Evolutionary conservation across 1,284 basidiomycete genomes (phyloP).

Genomic region (Sporisorium exsertum): DNA sequence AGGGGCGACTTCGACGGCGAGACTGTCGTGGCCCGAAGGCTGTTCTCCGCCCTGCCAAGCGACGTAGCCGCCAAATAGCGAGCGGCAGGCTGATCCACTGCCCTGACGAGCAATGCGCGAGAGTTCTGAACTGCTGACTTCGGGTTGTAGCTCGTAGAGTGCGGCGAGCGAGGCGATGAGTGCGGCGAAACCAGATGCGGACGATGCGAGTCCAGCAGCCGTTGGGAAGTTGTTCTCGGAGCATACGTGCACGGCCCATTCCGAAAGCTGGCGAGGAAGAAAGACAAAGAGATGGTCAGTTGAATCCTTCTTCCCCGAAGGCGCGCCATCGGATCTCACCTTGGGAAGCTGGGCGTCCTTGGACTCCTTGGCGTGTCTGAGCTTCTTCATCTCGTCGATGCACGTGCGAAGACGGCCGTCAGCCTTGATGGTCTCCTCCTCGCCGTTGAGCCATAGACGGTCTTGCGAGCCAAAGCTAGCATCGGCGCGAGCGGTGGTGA

Average conservation of each 20-base stretch:
- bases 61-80: slow-evolving; percentile 95
- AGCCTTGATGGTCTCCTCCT: slow-evolving; percentile 86
- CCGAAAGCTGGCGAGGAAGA: slow-evolving; percentile 42
- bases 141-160: slow-evolving; percentile 82
- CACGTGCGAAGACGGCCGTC: slow-evolving; percentile 85
- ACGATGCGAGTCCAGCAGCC: slow-evolving; percentile 95
- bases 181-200: slow-evolving; percentile 95
- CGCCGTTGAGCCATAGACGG: slow-evolving; percentile 92
- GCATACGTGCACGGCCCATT: slow-evolving; percentile 75
- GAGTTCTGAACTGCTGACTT: slow-evolving; percentile 76
- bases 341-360: slow-evolving; percentile 55
- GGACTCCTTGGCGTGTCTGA: slow-evolving; percentile 80
- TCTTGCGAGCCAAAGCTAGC: slow-evolving; percentile 77
- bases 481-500: slow-evolving; percentile 90
- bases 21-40: slow-evolving; percentile 83
- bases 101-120: slow-evolving; percentile 96
- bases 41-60: slow-evolving; percentile 87
- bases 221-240: slow-evolving; percentile 99
- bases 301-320: not conserved
- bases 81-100: slow-evolving; percentile 96
- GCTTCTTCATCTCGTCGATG: slow-evolving; percentile 85
- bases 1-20: slow-evolving; percentile 82
- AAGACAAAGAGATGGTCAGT: not conserved
- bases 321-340: slow-evolving; percentile 29
- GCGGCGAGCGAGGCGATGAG: slow-evolving; percentile 88